Evolutionary conservation across 2,329 filamentous ascomycete genomes (phyloP).

Genomic region (Colletotrichum sp.): DNA sequence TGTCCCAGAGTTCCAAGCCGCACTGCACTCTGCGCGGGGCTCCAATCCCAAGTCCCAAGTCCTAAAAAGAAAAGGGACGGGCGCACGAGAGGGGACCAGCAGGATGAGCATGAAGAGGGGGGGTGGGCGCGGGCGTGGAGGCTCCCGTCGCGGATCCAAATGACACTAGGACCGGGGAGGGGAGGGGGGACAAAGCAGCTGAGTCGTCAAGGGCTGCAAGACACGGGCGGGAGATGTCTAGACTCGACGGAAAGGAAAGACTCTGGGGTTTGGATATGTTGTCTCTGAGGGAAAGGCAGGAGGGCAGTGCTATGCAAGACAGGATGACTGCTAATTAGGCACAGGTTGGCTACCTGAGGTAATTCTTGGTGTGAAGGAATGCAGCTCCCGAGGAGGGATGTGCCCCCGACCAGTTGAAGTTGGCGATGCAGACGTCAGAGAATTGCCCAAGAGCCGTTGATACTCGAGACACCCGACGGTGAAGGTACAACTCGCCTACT

Average conservation of each 20-base stretch:
- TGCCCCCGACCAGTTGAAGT: neutral
- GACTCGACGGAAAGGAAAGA: neutral
- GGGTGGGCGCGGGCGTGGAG: conserved; percentile 4
- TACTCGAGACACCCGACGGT: neutral
- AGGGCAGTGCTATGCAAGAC: neutral
- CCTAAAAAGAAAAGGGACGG: neutral
- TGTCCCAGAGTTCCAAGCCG: neutral
- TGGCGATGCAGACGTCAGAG: neutral
- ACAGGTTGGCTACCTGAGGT: neutral
- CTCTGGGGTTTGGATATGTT: neutral
- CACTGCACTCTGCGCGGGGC: neutral
- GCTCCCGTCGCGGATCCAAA: conserved; percentile 22
- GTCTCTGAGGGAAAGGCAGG: neutral
- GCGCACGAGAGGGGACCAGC: neutral
- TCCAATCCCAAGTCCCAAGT: neutral
- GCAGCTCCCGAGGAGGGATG: neutral
- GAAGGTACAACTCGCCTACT: neutral
- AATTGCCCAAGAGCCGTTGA: neutral
- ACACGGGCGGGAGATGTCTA: neutral
- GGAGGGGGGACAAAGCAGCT: conserved; percentile 7
- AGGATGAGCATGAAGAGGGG: neutral
- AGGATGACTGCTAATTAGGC: neutral
- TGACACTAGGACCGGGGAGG: conserved; percentile 10
- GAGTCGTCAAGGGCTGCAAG: conserved; percentile 5
- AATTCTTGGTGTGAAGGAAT: neutral